Conservation (phyloP, 257 asterid genomes). For the Osmanthus fragrans region DNA sequence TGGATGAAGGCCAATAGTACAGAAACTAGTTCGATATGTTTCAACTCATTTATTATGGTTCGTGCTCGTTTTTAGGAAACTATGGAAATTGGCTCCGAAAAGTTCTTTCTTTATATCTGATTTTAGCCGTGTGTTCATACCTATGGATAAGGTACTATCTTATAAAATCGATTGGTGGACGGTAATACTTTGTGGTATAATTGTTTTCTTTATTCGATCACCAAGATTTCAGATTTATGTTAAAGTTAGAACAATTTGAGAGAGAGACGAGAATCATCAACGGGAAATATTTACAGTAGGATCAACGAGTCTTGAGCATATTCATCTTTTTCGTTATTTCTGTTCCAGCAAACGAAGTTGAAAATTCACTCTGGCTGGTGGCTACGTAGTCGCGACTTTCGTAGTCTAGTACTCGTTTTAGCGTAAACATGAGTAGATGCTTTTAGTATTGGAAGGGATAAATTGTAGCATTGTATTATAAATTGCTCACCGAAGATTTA, state of each 20-base stretch:
- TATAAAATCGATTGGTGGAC: neutral
- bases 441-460: neutral
- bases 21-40: neutral
- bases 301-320: too few species aligned
- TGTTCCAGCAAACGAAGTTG: too few species aligned
- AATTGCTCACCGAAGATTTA: neutral
- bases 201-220: neutral
- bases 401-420: too few species aligned
- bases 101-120: neutral
- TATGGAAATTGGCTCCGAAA: neutral
- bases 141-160: neutral
- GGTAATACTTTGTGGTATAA: neutral
- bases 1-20: conserved; percentile 80
- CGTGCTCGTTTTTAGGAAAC: neutral
- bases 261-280: neutral
- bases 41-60: neutral
- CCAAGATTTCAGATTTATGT: neutral
- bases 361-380: too few species aligned
- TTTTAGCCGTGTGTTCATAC: neutral
- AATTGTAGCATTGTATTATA: neutral
- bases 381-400: too few species aligned
- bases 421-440: too few species aligned
- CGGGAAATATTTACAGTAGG: too few species aligned
- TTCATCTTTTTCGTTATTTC: too few species aligned
- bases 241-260: neutral